These are phyloP conservation scores for Porodaedalea pini DNA, from an alignment of 1,284 basidiomycete genomes.

Conservation along the genomic window DNA sequence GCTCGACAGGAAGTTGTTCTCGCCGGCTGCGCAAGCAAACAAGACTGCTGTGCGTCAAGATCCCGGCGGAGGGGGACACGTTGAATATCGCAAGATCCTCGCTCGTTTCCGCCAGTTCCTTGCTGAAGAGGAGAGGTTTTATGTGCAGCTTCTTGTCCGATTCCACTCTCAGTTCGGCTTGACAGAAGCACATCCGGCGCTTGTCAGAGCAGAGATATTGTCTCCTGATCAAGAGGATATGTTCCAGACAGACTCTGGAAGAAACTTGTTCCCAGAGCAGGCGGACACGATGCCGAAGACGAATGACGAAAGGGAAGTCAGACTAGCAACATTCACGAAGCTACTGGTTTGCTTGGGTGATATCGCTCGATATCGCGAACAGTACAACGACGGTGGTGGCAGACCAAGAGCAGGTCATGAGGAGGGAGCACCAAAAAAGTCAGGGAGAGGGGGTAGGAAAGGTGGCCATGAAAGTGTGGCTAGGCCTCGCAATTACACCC, in stretches of 20 bases:
- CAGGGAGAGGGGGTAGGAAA: constrained; percentile 43
- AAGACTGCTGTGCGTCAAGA: constrained; percentile 36
- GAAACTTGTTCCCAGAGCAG: constrained; percentile 54
- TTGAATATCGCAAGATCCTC: constrained; percentile 82
- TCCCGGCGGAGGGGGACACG: constrained; percentile 46
- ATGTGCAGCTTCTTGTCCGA: constrained; percentile 71
- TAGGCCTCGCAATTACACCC: constrained; percentile 65
- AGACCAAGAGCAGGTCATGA: constrained; percentile 63
- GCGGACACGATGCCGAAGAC: constrained; percentile 40
- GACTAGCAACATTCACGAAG: constrained; percentile 77
- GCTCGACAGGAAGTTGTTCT: constrained; percentile 60
- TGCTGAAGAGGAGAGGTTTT: constrained; percentile 84
- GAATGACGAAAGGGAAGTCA: constrained; percentile 54
- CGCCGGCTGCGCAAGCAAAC: constrained; percentile 42
- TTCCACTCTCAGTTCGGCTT: constrained; percentile 68
- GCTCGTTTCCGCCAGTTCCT: constrained; percentile 86
- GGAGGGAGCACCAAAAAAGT: constrained; percentile 40
- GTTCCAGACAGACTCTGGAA: constrained; percentile 33
- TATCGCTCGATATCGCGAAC: constrained; percentile 89
- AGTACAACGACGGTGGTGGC: constrained; percentile 74
- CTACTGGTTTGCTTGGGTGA: constrained; percentile 91
- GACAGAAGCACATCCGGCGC: constrained; percentile 51
- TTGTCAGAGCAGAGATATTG: constrained; percentile 56
- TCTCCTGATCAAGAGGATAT: constrained; percentile 34
- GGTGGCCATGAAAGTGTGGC: constrained; percentile 39